Evolutionary conservation across 2,329 filamentous ascomycete species (phyloP).

Genomic region (Neophaeococcomyces mojaviensis): DNA sequence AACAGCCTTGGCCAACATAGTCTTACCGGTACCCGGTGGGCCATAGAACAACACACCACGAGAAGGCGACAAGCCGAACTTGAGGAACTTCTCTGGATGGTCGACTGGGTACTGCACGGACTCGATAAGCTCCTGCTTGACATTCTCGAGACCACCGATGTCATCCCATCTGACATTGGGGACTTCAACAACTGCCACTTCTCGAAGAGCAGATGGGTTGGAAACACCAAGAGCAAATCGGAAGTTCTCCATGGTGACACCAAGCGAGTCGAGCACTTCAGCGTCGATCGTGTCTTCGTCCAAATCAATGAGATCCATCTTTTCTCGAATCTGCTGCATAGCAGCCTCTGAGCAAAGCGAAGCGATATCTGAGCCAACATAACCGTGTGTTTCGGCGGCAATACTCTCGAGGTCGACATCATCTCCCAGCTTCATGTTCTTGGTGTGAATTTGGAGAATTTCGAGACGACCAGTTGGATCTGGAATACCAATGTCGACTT

Average conservation of each 20-base stretch:
- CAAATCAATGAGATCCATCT: constrained; percentile 99
- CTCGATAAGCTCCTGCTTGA: constrained; percentile 99
- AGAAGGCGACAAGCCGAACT: constrained; percentile 96
- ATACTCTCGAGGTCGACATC: constrained; percentile 97
- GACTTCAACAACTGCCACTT: constrained; percentile 97
- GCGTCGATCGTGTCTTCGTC: constrained; percentile 99
- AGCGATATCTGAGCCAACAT: constrained; percentile 96
- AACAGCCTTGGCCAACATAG: constrained; percentile 96
- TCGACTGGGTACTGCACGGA: constrained; percentile 98
- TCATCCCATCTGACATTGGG: constrained; percentile 99
- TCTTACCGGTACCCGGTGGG: constrained; percentile 99
- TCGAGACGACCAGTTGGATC: constrained; percentile 97
- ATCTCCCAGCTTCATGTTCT: constrained; percentile 99
- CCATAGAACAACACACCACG: constrained; percentile 98
- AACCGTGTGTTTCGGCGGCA: constrained; percentile 95
- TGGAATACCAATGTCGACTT: constrained; percentile 96
- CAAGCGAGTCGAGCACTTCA: constrained; percentile 93
- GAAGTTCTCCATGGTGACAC: constrained; percentile 99
- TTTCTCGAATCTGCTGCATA: constrained; percentile 99
- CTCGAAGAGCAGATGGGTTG: constrained; percentile 96
- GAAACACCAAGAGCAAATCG: constrained; percentile 94
- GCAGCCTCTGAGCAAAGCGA: constrained; percentile 97
- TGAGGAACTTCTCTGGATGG: constrained; percentile 99
- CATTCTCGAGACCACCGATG: constrained; percentile 93
- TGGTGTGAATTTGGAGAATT: constrained; percentile 98